Conservation (phyloP, 2,329 filamentous ascomycete species). For the Cordyceps cateniannulata region DNA sequence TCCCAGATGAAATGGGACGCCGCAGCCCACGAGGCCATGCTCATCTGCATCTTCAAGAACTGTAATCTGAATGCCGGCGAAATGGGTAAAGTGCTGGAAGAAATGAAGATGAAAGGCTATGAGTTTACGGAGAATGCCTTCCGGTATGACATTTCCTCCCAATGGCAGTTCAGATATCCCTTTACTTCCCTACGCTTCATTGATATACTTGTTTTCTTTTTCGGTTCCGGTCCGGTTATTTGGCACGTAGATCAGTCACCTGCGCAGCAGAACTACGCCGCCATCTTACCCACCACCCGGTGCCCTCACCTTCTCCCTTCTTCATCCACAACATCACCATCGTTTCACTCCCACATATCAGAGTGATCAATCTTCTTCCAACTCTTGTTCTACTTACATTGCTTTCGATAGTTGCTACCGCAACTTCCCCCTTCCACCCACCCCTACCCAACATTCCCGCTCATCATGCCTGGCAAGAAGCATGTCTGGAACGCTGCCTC, state of each 20-base stretch:
- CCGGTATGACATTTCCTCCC: conserved; percentile 25
- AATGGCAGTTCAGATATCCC: background rate
- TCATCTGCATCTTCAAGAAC: conserved; percentile 33
- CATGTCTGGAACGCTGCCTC: conserved; percentile 29
- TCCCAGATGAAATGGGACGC: conserved; percentile 33
- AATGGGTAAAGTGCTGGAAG: conserved; percentile 30
- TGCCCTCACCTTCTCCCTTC: background rate
- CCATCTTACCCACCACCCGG: background rate
- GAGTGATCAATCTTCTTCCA: background rate
- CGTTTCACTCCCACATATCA: background rate
- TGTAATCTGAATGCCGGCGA: conserved; percentile 27
- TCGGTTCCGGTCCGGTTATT: background rate
- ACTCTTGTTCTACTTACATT: background rate
- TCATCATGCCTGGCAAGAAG: conserved; percentile 19
- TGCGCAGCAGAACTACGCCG: background rate
- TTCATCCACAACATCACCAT: background rate
- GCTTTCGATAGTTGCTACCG: conserved; percentile 2
- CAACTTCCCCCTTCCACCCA: background rate
- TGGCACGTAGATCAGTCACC: background rate
- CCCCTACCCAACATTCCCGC: conserved; percentile 1
- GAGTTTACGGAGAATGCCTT: conserved; percentile 34
- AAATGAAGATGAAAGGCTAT: conserved; percentile 33
- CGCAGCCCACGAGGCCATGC: conserved; percentile 37
- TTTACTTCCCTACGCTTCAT: background rate
- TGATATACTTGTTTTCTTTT: background rate